phyloP scores from a whole-genome alignment of 768 basidiomycete genomes.

The Gautieria morchelliformis region DNA sequence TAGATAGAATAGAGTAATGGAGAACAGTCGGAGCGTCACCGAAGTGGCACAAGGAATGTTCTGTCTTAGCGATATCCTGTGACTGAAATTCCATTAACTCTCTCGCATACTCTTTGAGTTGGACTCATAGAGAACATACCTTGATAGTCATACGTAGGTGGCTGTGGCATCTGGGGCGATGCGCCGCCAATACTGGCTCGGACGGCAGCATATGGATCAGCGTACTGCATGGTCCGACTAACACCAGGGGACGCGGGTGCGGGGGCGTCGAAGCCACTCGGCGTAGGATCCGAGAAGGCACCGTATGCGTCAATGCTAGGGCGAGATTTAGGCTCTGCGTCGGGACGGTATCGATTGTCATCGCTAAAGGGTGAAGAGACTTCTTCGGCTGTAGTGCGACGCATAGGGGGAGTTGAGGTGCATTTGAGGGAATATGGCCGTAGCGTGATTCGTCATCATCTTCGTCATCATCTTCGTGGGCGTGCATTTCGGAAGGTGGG shows the following conservation, averaged over 20 bases:
- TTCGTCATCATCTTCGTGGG: constrained; percentile 9
- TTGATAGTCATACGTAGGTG: constrained; percentile 9
- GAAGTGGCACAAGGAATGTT: background rate
- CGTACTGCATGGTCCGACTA: constrained; percentile 90
- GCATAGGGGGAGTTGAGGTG: background rate
- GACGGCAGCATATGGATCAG: constrained; percentile 80
- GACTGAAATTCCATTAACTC: background rate
- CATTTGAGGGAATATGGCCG: background rate
- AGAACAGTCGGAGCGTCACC: background rate
- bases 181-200: constrained; percentile 41
- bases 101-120: background rate
- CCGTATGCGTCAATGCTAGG: constrained; percentile 84
- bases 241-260: constrained; percentile 38
- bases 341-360: constrained; percentile 17
- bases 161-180: constrained; percentile 4
- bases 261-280: constrained; percentile 50
- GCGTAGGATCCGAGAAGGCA: constrained; percentile 82
- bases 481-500: constrained; percentile 33
- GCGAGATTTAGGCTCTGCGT: constrained; percentile 20
- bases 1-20: background rate
- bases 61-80: background rate
- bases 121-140: background rate
- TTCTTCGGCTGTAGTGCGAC: background rate
- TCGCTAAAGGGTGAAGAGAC: constrained; percentile 31
- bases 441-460: constrained; percentile 16